Base-by-base conservation (phyloP, 495 filamentous ascomycete species). In the Neurospora sp. region DNA sequence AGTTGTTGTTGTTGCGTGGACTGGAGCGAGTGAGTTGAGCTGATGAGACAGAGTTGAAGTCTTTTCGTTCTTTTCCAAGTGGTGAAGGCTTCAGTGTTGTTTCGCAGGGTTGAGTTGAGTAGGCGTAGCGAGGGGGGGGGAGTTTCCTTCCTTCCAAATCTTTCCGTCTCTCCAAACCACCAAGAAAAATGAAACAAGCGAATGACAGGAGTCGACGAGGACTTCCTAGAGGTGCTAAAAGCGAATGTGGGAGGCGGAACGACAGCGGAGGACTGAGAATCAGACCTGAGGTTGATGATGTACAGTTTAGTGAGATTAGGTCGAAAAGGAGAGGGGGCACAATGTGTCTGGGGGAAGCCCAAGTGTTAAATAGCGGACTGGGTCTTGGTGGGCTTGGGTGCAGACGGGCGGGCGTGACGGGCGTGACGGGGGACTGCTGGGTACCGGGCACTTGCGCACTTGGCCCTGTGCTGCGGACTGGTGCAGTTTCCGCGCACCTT, bases 151-250 rank as follows among this genome's bases (percentile, higher is more conserved):
- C 69, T 74, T 38, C 75, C 74, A 20, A 72, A 68, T 65, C 27
- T 70, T 75, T 75, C 75, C 75, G 71, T 76, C 74, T 82, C 75
- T 76, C 78, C 78, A 79, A 80, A 81, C 27, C 79, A 81, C 79
- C 77, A 78, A 80, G 80, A 77, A 83, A 84, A 81, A 78, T 75
- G 75, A 83, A 79, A 80, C 74, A 85, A 88, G 86, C 85, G 86
- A 89, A 85, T 87, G 87, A 87, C 85, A 87, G 87, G 87, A 88
- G 86, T 82, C 87, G 79, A 85, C 87, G 86, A 88, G 87, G 87
- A 86, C 86, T 87, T 88, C 87, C 87, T 86, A 77, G 75, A 77
- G 77, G 78, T 74, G 79, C 78, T 75, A 80, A 83, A 83, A 86
- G 84, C 84, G 84, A 86, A 78, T 76, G 84, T 85, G 83, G 82